Evolutionary conservation across 768 basidiomycete genomes (phyloP), one percentile per base, ranked within the genome.

Genomic region (Phlegmacium glaucopus): DNA sequence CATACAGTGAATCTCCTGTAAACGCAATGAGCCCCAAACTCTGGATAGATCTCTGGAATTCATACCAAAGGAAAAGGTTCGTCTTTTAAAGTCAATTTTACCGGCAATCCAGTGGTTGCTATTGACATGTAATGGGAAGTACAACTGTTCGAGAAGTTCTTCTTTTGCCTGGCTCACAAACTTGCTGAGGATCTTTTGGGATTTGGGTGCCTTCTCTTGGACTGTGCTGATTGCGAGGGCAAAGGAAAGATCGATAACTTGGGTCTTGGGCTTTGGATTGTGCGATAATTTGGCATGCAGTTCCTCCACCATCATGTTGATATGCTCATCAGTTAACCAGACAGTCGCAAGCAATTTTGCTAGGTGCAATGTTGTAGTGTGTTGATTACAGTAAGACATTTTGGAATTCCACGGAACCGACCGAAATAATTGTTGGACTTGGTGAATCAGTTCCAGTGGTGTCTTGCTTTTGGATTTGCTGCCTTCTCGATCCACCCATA

Each of bases 241-340:
- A 35, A 45, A 50, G n/a, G n/a, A 17, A 4, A 32, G 6, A 9
- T 22, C 18, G 35, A 11, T 27, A 17, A 44, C 43, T 34, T 29
- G 13, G 18, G 15, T 36, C 22, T 38, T 35, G 8, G 6, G 15
- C 22, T 27, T 17, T 15, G 27, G 35, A 10, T 16, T 30, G 3
- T 32, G 30, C 13, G 30, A 32, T 32, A 16, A 10, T 12, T 42
- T 41, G 13, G 27, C 13, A 28, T 15, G 25, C n/a, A 44, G 12
- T 17, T 44, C 36, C 18, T 49, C 48, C 9, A 49, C 38, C 48
- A 49, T 49, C 42, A 39, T 44, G 37, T 49, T 49, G 9, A 49
- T 44, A 18, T 44, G 42, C 3, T 49, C 35, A 29, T 49, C 48
- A n/a, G 28, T 10, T 7, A 49, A 11, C 48, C 48, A 49, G 10